Conservation (phyloP, 208 protist species). For the Phytomonas sp. region DNA sequence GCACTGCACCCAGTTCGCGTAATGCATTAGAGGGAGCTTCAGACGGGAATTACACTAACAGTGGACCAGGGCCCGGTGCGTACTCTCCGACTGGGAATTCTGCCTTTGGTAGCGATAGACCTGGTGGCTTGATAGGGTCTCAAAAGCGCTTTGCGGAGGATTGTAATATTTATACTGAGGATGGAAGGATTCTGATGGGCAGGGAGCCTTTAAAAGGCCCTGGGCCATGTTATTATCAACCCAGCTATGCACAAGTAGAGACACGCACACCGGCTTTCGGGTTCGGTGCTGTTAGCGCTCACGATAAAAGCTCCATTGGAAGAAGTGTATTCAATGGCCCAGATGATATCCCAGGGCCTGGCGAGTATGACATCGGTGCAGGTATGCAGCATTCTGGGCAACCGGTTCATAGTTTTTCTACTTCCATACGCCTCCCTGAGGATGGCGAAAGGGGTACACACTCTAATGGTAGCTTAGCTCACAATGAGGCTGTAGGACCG, state of each 20-base stretch:
- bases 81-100: conserved; percentile 13
- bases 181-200: neutral
- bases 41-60: conserved; percentile 1
- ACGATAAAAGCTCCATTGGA: neutral
- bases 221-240: conserved; percentile 28
- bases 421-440: conserved; percentile 1
- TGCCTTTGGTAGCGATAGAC: conserved; percentile 1
- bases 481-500: conserved; percentile 23
- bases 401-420: conserved; percentile 16
- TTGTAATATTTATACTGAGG: neutral
- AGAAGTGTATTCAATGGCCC: neutral
- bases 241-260: conserved; percentile 19
- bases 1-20: conserved; percentile 10
- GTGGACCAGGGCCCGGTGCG: conserved; percentile 34
- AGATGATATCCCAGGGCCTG: conserved; percentile 16
- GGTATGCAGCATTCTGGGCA: conserved; percentile 2
- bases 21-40: neutral
- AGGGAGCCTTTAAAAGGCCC: neutral
- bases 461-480: neutral
- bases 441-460: neutral
- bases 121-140: conserved; percentile 7
- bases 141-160: conserved; percentile 10
- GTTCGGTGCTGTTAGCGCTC: conserved; percentile 11
- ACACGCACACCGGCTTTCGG: conserved; percentile 12
- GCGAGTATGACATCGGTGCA: conserved; percentile 11